These are phyloP conservation scores for Candida glucosophila DNA, from an alignment of 1,139 yeast genomes.

Conservation along the genomic window DNA sequence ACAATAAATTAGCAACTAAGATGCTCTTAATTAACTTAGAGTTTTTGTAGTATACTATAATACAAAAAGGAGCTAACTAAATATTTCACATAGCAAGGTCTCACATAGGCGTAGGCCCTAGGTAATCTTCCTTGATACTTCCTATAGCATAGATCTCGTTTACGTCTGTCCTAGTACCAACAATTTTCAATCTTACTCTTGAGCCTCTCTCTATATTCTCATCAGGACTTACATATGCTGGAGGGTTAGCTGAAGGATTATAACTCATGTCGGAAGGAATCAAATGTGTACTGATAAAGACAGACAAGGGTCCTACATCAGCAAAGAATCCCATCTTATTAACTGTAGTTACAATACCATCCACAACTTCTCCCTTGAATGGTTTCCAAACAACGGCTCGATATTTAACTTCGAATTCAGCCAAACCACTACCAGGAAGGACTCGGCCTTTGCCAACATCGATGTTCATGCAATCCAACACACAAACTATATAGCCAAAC, in stretches of 20 bases:
- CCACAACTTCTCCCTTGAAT: conserved; percentile 96
- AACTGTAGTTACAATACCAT: conserved; percentile 89
- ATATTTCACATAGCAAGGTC: background rate
- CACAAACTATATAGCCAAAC: conserved; percentile 95
- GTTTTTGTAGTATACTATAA: too few species aligned
- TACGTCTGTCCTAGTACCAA: conserved; percentile 96
- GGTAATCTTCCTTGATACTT: conserved; percentile 91
- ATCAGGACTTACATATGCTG: conserved; percentile 95
- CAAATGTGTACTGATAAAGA: conserved; percentile 88
- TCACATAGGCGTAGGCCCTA: conserved; percentile 65
- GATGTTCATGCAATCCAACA: conserved; percentile 86
- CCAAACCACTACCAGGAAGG: conserved; percentile 84
- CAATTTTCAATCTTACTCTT: conserved; percentile 86
- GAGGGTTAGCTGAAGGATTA: conserved; percentile 95
- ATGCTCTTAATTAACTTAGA: too few species aligned
- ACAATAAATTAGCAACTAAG: too few species aligned
- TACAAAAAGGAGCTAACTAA: too few species aligned
- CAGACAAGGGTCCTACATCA: conserved; percentile 94
- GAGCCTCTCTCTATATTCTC: conserved; percentile 93
- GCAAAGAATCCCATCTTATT: conserved; percentile 97
- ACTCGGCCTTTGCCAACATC: conserved; percentile 94
- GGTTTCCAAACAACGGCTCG: conserved; percentile 98
- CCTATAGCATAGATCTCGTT: conserved; percentile 97
- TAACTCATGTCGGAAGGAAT: conserved; percentile 92
- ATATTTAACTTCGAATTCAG: conserved; percentile 93